Evolutionary conservation across 1,139 yeast species (phyloP), one percentile per base, ranked within the genome.

Genomic region (Kodamaea fungicola): DNA sequence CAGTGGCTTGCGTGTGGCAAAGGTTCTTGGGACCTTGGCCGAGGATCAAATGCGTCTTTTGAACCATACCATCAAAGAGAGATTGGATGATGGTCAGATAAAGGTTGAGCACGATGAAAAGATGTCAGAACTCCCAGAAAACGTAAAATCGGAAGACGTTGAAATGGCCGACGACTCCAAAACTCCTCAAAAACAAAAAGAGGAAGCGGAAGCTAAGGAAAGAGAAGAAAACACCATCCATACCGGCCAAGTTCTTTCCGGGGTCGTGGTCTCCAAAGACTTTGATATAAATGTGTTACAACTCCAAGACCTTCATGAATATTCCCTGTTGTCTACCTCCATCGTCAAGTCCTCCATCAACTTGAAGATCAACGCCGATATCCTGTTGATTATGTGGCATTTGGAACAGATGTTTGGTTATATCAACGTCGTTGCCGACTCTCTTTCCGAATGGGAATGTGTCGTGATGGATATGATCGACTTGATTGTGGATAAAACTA

Each of bases 361-460:
- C 10, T 65, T 92, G 24, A 75, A 78, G 38, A 86, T 94, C 34
- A 80, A 83, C 55, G 95, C 97, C 4, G 87, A 85, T 34, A 76
- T 86, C 23, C 84, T 86, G 32, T 69, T 92, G 42, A 77, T 94
- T 43, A 75, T 78, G 45, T 92, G 95, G 88, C 97, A 92, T 57
- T 73, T 92, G 44, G 80, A 85, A 44, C 97, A 90, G 56, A 92
- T 94, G 98, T 92, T 92, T 71, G 97, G 97, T 2, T 78, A 74
- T 51, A 76, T 89, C 9, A 80, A 82, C 29, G 74, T 86, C 1
- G 44, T 83, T n/a, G 70, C 68, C 39, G 88, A 82, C 49, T 79
- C 78, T 37, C 76, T 72, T 4, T 78, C 71, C n/a, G 71, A 67
- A 40, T 71, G 76, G 76, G 76, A 68, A 49, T 69, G 75, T 50